Evolutionary conservation across 192 early-diverging fungal species (phyloP).

Genomic region (Podila clonocystis): DNA sequence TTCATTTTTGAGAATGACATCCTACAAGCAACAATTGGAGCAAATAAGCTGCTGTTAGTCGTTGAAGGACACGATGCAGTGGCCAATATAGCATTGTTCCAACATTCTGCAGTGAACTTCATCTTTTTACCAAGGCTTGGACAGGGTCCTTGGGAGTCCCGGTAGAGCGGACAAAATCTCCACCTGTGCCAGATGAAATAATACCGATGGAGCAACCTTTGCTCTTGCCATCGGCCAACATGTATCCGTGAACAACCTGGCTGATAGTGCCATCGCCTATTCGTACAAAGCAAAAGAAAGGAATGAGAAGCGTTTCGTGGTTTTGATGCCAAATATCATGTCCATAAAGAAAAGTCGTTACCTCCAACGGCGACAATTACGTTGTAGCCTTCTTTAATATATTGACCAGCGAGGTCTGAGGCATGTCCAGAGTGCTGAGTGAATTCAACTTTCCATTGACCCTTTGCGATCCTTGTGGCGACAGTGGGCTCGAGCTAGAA

Average conservation of each 20-base stretch:
- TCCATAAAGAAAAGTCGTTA: not conserved
- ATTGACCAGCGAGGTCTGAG: conserved; percentile 32
- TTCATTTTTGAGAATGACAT: conserved; percentile 24
- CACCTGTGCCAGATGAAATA: conserved; percentile 40
- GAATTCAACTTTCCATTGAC: conserved; percentile 39
- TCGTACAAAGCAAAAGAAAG: too few species aligned
- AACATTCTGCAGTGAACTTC: too few species aligned
- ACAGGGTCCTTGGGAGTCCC: conserved; percentile 35
- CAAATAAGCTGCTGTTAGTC: not conserved
- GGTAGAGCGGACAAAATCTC: conserved; percentile 42
- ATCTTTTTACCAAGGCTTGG: conserved; percentile 29
- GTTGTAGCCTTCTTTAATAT: conserved; percentile 23
- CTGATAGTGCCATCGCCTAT: conserved; percentile 47
- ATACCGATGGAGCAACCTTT: conserved; percentile 31
- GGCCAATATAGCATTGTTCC: not conserved
- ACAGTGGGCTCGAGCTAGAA: conserved; percentile 24
- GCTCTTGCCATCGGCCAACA: conserved; percentile 23
- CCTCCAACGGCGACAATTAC: conserved; percentile 45
- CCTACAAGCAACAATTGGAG: not conserved
- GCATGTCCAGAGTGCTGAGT: conserved; percentile 45
- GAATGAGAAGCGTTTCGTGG: too few species aligned
- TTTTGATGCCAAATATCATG: too few species aligned
- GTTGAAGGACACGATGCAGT: not conserved
- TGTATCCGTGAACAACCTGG: conserved; percentile 45
- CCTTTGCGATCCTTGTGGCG: not conserved